Evolutionary conservation across 2,329 filamentous ascomycete genomes (phyloP).

Genomic region (Pezicula rhizophila): DNA sequence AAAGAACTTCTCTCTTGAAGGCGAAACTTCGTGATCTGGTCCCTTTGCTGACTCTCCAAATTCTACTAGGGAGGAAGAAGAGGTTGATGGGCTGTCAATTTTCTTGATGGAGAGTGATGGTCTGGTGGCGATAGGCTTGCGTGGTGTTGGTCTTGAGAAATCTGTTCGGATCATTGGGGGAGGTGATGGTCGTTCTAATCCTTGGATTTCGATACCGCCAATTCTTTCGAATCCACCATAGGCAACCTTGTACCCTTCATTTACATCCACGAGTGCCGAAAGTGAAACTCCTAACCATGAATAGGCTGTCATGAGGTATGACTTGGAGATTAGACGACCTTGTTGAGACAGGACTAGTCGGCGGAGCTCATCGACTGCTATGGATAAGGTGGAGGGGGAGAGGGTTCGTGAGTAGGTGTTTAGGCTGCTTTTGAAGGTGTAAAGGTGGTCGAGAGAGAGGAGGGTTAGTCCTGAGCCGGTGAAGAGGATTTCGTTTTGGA

Average conservation of each 20-base stretch:
- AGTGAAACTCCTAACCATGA: slow-evolving; percentile 49
- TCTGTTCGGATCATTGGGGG: slow-evolving; percentile 6
- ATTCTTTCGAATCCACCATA: slow-evolving; percentile 44
- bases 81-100: background rate
- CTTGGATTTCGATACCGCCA: slow-evolving; percentile 38
- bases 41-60: background rate
- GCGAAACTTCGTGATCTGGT: too few relatives aligned
- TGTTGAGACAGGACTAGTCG: slow-evolving; percentile 50
- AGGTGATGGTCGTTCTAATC: slow-evolving; percentile 25
- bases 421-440: slow-evolving; percentile 58
- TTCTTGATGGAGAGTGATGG: background rate
- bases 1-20: too few relatives aligned
- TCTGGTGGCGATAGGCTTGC: background rate
- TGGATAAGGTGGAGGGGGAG: slow-evolving; percentile 37
- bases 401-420: slow-evolving; percentile 47
- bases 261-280: slow-evolving; percentile 45
- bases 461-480: slow-evolving; percentile 53
- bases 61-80: background rate
- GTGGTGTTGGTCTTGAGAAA: background rate
- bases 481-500: slow-evolving; percentile 57
- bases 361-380: slow-evolving; percentile 57
- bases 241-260: slow-evolving; percentile 48
- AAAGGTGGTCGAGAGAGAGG: slow-evolving; percentile 54
- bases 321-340: slow-evolving; percentile 41
- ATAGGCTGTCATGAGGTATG: slow-evolving; percentile 48